A percentile compares a stretch with the other conserved stretches of the same genome.
These are phyloP conservation scores for Pestalotiopsis sp. DNA, from an alignment of 2,329 filamentous ascomycete species.

Conservation along the genomic window DNA sequence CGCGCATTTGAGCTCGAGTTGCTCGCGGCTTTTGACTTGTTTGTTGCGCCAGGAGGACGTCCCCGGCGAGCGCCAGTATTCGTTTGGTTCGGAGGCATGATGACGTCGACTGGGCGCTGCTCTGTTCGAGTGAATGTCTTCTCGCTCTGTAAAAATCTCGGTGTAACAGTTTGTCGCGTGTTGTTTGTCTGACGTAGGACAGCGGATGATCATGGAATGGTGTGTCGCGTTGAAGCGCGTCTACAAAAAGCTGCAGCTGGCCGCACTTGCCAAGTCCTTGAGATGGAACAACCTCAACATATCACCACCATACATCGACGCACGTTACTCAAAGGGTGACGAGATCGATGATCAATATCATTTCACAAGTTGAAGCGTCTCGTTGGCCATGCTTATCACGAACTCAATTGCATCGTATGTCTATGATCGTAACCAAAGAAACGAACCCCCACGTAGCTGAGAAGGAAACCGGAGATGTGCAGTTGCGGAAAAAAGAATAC, in stretches of 20 bases:
- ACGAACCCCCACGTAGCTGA: constrained; percentile 30
- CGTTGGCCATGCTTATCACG: neutral
- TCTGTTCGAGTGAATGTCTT: neutral
- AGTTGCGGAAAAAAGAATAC: constrained; percentile 41
- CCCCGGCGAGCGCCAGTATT: constrained; percentile 38
- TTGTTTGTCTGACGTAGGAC: neutral
- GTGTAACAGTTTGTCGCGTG: neutral
- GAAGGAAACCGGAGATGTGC: constrained; percentile 33
- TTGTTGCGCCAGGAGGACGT: constrained; percentile 29
- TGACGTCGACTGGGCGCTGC: neutral
- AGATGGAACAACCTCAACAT: neutral
- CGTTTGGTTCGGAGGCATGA: constrained; percentile 47
- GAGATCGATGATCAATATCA: neutral
- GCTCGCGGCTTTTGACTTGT: constrained; percentile 18
- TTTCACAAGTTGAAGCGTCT: neutral
- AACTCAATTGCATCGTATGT: constrained; percentile 16
- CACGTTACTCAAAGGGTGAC: too few species aligned
- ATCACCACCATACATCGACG: neutral
- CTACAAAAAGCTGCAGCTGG: neutral
- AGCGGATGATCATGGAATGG: neutral
- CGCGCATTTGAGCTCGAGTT: constrained; percentile 19
- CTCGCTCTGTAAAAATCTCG: neutral
- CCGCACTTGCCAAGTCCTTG: neutral
- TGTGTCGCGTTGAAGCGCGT: neutral
- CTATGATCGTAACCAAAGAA: constrained; percentile 43